A percentile compares a stretch with the other conserved stretches of the same genome.
Evolutionary conservation across 208 protist genomes (phyloP).

Genomic region (Crithidia acanthocephali): DNA sequence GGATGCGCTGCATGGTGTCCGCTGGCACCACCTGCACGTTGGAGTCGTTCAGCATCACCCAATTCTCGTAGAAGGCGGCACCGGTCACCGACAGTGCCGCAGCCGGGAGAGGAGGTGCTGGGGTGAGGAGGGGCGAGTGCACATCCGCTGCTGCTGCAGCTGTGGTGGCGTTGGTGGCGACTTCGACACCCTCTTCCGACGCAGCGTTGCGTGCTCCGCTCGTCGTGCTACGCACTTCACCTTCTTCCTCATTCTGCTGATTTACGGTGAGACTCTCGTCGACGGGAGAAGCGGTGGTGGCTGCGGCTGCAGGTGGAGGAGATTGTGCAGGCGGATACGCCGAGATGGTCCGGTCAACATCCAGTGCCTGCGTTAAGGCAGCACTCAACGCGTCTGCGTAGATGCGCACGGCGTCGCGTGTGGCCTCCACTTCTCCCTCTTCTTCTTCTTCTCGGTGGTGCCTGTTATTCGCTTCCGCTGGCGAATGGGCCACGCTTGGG

Average conservation of each 20-base stretch:
- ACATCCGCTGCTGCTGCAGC: neutral
- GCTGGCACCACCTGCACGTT: conserved; percentile 34
- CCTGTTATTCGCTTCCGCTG: no score
- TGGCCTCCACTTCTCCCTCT: neutral
- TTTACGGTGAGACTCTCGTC: neutral
- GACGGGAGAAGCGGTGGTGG: neutral
- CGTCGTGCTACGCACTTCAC: no score
- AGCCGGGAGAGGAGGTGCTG: neutral
- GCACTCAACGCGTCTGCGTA: conserved; percentile 13
- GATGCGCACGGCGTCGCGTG: neutral
- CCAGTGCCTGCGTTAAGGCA: conserved; percentile 11
- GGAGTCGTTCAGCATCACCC: conserved; percentile 73
- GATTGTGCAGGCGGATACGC: neutral
- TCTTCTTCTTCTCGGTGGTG: neutral
- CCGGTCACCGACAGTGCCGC: conserved; percentile 19
- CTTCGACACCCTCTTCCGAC: neutral
- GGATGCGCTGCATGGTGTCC: conserved; percentile 34
- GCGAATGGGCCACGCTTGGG: neutral
- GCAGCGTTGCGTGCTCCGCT: neutral
- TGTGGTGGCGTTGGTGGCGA: neutral
- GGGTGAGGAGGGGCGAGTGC: conserved; percentile 9
- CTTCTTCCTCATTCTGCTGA: no score
- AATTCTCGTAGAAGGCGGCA: conserved; percentile 28
- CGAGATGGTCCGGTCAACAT: neutral
- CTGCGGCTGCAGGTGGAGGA: neutral